Conservation (phyloP, 176 grass and related monocot genomes). For the Aegilops speltoides region DNA sequence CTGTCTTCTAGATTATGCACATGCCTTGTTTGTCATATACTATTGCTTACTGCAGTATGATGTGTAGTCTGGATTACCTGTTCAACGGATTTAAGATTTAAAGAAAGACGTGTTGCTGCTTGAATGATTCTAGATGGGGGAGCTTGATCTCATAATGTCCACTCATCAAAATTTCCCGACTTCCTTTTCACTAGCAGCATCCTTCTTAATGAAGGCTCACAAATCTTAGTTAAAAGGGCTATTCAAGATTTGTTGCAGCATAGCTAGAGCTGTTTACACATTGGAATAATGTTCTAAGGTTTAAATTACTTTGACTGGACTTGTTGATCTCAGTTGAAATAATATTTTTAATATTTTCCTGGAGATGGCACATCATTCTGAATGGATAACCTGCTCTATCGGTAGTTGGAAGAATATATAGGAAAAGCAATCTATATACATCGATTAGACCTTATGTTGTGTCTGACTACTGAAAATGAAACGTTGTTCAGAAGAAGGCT, state of each 20-base stretch:
- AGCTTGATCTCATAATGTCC: not conserved
- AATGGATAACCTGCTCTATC: not conserved
- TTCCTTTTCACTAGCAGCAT: not conserved
- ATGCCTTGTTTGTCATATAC: not conserved
- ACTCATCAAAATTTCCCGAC: not conserved
- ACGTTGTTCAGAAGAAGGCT: slow-evolving; percentile 67
- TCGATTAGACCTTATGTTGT: not conserved
- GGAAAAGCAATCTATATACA: not conserved
- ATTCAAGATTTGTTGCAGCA: not conserved
- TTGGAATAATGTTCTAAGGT: not conserved
- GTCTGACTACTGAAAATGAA: slow-evolving; percentile 10
- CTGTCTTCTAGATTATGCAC: not conserved
- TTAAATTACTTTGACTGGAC: not conserved
- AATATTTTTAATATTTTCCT: not conserved
- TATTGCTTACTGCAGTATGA: not conserved
- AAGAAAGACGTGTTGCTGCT: not conserved
- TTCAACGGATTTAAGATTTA: not conserved
- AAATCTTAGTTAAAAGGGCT: not conserved
- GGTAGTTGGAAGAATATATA: not conserved
- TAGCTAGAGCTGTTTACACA: too few species aligned
- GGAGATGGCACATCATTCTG: not conserved
- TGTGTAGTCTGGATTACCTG: not conserved
- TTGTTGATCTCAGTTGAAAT: not conserved
- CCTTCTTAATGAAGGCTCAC: not conserved
- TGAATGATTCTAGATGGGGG: not conserved